These are phyloP conservation scores for Naganishia albida DNA, from an alignment of 1,284 basidiomycete species.

Conservation along the genomic window DNA sequence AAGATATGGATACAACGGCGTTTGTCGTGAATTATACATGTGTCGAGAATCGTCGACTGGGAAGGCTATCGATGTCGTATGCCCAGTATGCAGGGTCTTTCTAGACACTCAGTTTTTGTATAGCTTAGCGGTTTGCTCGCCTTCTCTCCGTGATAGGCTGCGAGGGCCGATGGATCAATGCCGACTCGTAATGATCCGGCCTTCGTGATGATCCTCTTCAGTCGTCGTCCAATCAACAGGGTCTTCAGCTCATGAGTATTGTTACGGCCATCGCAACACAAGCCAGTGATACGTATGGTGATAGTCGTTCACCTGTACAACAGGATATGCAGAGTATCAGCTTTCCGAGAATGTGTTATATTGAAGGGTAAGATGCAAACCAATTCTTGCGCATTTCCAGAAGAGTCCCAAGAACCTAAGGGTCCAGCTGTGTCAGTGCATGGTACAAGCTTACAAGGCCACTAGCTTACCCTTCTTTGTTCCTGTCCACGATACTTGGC, in stretches of 20 bases:
- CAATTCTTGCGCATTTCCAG: conserved; percentile 90
- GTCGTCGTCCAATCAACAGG: background rate
- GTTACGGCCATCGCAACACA: conserved; percentile 77
- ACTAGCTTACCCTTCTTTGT: conserved; percentile 82
- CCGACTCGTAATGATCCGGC: too few species aligned
- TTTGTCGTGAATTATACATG: too few species aligned
- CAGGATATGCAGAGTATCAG: background rate
- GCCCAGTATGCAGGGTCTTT: too few species aligned
- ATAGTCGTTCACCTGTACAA: conserved; percentile 69
- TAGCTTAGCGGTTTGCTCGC: too few species aligned
- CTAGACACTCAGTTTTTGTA: too few species aligned
- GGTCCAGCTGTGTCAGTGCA: background rate
- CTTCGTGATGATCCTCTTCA: too few species aligned
- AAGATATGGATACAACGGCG: too few species aligned
- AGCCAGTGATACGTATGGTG: conserved; percentile 77
- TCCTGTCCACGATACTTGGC: conserved; percentile 85
- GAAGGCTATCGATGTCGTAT: too few species aligned
- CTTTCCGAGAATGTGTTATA: background rate
- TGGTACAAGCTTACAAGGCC: background rate
- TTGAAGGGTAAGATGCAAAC: conserved; percentile 55
- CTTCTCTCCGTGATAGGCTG: too few species aligned
- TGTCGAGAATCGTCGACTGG: too few species aligned
- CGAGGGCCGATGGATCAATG: too few species aligned
- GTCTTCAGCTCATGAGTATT: conserved; percentile 57
- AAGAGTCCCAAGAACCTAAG: conserved; percentile 82